Evolutionary conservation across 306 rosid genomes (phyloP).

Genomic region (Calophaca sinica): DNA sequence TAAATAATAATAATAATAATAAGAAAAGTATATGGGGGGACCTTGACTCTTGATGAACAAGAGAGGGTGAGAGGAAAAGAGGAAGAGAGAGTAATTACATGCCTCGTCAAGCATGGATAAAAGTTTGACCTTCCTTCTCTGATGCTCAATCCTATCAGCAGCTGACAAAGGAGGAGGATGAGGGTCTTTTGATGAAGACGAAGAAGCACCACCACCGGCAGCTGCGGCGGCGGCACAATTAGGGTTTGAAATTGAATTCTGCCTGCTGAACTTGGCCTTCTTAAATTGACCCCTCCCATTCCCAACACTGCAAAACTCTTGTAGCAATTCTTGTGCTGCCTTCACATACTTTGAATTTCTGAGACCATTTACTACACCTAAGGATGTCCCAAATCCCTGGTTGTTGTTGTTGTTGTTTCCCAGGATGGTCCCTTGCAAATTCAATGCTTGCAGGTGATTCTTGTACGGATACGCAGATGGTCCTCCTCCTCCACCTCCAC

Average conservation of each 20-base stretch:
- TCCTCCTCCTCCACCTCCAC: slow-evolving; percentile 24
- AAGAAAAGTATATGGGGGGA: slow-evolving; percentile 44
- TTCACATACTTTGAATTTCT: slow-evolving; percentile 84
- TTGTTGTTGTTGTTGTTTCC: slow-evolving; percentile 39
- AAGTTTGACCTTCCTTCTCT: slow-evolving; percentile 89
- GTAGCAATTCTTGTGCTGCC: slow-evolving; percentile 77
- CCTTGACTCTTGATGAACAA: slow-evolving; percentile 64
- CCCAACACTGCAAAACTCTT: slow-evolving; percentile 91
- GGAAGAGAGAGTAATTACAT: slow-evolving; percentile 58
- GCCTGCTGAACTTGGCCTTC: slow-evolving; percentile 63
- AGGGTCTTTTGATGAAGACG: slow-evolving; percentile 68
- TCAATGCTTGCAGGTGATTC: slow-evolving; percentile 53
- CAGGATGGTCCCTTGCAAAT: slow-evolving; percentile 54
- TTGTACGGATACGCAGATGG: slow-evolving; percentile 59
- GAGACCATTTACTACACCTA: slow-evolving; percentile 68
- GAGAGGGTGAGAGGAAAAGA: slow-evolving; percentile 56
- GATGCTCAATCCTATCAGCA: slow-evolving; percentile 85
- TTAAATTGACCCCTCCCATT: slow-evolving; percentile 77
- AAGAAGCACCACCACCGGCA: slow-evolving; percentile 49
- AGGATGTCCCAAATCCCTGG: slow-evolving; percentile 60
- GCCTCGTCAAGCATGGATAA: slow-evolving; percentile 92
- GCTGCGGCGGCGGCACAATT: slow-evolving; percentile 56
- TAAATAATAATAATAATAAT: slow-evolving; percentile 33
- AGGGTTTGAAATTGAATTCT: slow-evolving; percentile 67
- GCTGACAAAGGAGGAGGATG: slow-evolving; percentile 68